Evolutionary conservation across 2,329 filamentous ascomycete species (phyloP).

Genomic region (Penicillium aurantiogriseum): DNA sequence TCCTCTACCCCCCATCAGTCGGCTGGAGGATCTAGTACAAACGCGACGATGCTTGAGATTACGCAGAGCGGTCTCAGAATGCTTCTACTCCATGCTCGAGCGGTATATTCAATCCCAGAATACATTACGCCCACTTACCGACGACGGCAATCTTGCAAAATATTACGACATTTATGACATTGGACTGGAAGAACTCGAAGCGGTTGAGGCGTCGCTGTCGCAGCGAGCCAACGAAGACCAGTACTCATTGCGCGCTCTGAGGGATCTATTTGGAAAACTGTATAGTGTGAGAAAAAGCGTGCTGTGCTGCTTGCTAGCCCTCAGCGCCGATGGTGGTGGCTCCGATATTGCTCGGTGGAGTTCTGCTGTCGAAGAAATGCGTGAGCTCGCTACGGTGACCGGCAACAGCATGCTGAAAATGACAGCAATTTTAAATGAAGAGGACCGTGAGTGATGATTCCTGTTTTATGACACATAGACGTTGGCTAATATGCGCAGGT

Average conservation of each 20-base stretch:
- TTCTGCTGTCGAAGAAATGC: slow-evolving; percentile 72
- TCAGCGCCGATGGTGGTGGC: slow-evolving; percentile 77
- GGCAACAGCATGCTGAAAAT: slow-evolving; percentile 64
- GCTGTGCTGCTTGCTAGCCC: slow-evolving; percentile 81
- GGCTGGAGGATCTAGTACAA: slow-evolving; percentile 80
- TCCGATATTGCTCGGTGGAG: slow-evolving; percentile 77
- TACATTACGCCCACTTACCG: slow-evolving; percentile 68
- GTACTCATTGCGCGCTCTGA: slow-evolving; percentile 76
- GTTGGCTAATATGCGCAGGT: slow-evolving; percentile 26
- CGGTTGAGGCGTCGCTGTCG: slow-evolving; percentile 64
- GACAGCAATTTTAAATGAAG: slow-evolving; percentile 69
- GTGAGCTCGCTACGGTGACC: slow-evolving; percentile 62
- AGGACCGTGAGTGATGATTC: slow-evolving; percentile 63
- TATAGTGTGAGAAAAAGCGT: slow-evolving; percentile 80
- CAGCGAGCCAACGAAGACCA: slow-evolving; percentile 70
- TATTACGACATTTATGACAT: slow-evolving; percentile 90
- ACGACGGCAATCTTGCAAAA: slow-evolving; percentile 80
- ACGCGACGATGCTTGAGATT: slow-evolving; percentile 75
- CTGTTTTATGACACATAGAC: neutral
- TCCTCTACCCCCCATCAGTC: slow-evolving; percentile 86
- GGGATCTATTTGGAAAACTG: slow-evolving; percentile 76
- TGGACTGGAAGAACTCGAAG: slow-evolving; percentile 68
- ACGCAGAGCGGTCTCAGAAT: slow-evolving; percentile 69
- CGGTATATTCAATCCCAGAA: slow-evolving; percentile 69
- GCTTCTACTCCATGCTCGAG: slow-evolving; percentile 68